Conservation (phyloP, 2,329 filamentous ascomycete species). For the Aspergillus ustus region DNA sequence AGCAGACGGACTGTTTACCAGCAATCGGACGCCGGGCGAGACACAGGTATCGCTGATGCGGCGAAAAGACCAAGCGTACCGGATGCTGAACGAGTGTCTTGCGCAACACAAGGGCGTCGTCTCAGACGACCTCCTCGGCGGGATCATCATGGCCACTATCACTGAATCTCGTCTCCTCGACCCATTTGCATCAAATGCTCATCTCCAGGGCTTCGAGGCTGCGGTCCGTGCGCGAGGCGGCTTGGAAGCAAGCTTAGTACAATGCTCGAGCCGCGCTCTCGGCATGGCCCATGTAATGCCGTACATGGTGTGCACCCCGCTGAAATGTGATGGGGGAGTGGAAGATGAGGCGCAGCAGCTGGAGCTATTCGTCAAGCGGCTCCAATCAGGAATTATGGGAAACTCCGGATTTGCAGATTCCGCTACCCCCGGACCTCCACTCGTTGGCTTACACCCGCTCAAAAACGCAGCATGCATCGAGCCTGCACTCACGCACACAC, state of each 20-base stretch:
- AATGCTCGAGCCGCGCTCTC: background rate
- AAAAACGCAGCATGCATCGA: background rate
- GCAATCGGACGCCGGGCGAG: background rate
- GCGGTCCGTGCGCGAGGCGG: background rate
- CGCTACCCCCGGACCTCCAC: background rate
- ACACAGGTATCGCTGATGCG: background rate
- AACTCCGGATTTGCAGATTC: background rate
- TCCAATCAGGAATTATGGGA: background rate
- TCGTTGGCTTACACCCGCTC: background rate
- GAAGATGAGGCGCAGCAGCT: background rate
- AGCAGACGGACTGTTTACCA: conserved; percentile 1
- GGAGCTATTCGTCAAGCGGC: background rate
- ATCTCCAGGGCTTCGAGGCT: background rate
- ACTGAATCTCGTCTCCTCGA: background rate
- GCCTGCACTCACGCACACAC: background rate
- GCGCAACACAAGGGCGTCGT: background rate
- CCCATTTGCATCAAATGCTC: background rate
- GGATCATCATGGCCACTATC: conserved; percentile 1
- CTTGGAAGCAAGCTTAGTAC: background rate
- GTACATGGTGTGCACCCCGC: background rate
- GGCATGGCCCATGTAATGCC: background rate
- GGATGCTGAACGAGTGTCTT: background rate
- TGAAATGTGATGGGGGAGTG: background rate
- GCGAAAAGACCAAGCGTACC: background rate
- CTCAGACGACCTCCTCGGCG: background rate